These are phyloP conservation scores for Mycosarcoma mackinlayi DNA, from an alignment of 1,284 basidiomycete genomes.

Conservation along the genomic window DNA sequence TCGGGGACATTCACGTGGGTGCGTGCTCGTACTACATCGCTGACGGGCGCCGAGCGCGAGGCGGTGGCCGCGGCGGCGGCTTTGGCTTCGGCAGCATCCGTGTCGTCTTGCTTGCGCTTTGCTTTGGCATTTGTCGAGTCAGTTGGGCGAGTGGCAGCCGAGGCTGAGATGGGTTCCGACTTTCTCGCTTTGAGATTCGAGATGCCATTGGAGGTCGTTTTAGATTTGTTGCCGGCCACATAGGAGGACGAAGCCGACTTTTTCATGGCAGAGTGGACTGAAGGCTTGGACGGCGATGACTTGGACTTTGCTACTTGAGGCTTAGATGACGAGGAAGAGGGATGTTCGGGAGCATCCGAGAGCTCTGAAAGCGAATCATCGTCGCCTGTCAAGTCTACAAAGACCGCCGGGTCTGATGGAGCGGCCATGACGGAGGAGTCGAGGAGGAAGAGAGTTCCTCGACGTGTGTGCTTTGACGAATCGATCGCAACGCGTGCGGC, in stretches of 20 bases:
- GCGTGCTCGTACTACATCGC: slow-evolving; percentile 27
- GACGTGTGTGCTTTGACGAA: too few relatives aligned
- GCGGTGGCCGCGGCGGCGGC: background rate
- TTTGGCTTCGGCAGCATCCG: background rate
- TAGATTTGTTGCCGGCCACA: slow-evolving; percentile 3
- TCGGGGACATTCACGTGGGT: slow-evolving; percentile 37
- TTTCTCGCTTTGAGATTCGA: slow-evolving; percentile 22
- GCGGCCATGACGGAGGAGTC: slow-evolving; percentile 4
- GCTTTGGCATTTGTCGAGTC: slow-evolving; percentile 14
- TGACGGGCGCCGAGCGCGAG: slow-evolving; percentile 23
- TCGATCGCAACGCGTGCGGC: background rate
- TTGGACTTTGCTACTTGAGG: slow-evolving; percentile 4
- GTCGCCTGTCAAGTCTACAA: slow-evolving; percentile 32
- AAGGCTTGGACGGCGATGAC: slow-evolving; percentile 1
- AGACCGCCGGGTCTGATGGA: slow-evolving; percentile 6
- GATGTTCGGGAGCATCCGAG: slow-evolving; percentile 15
- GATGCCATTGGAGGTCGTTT: slow-evolving; percentile 10
- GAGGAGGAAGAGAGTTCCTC: background rate
- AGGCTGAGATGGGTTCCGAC: slow-evolving; percentile 19
- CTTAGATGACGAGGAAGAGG: slow-evolving; percentile 10
- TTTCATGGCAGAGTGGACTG: background rate
- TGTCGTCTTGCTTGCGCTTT: slow-evolving; percentile 13
- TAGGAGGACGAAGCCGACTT: slow-evolving; percentile 29
- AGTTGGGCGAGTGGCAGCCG: background rate
- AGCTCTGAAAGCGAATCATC: slow-evolving; percentile 37